phyloP scores from a whole-genome alignment of 495 filamentous ascomycete genomes.

The Talaromyces proteolyticus region DNA sequence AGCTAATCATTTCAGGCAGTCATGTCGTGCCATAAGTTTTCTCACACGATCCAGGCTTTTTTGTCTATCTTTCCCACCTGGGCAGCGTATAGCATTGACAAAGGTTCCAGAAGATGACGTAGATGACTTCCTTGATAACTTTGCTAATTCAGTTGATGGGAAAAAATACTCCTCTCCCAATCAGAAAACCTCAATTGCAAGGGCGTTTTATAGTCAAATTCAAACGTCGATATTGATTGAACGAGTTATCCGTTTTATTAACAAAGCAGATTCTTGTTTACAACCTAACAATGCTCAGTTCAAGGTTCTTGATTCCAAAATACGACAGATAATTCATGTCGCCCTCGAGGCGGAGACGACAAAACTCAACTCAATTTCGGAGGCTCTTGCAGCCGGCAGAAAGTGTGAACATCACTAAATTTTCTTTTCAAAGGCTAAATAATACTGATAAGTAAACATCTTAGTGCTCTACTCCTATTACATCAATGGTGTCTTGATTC shows the following conservation, averaged over 20 bases:
- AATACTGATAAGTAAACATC: too few species aligned
- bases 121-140: not conserved
- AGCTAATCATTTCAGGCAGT: not conserved
- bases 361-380: not conserved
- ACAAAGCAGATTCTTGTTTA: not conserved
- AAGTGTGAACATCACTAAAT: not conserved
- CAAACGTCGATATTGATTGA: not conserved
- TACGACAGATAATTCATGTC: not conserved
- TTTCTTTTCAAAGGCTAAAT: not conserved
- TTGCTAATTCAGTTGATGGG: not conserved
- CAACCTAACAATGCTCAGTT: not conserved
- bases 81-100: too few species aligned
- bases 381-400: too few species aligned
- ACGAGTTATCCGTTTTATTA: not conserved
- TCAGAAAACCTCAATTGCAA: not conserved
- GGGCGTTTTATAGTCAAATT: not conserved
- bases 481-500: too few species aligned
- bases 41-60: not conserved
- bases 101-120: not conserved
- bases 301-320: not conserved
- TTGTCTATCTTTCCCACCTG: too few species aligned
- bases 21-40: not conserved
- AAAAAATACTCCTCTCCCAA: not conserved
- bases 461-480: not conserved
- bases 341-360: not conserved